Evolutionary conservation across 1,284 basidiomycete genomes (phyloP).

Genomic region (Salmacisia buchloeana): DNA sequence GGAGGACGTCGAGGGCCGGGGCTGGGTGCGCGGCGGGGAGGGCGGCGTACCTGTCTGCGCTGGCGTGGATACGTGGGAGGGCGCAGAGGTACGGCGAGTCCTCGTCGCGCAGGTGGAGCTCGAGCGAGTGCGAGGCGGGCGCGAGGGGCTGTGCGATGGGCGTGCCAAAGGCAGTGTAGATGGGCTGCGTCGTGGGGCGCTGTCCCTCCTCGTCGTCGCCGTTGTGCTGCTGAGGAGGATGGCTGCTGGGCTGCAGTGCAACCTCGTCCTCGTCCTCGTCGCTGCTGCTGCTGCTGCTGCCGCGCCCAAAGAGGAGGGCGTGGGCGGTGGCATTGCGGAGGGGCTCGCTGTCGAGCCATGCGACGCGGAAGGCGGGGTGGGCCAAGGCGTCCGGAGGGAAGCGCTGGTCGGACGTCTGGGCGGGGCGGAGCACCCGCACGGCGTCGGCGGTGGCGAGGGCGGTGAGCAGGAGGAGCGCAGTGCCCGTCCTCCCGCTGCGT

Average conservation of each 20-base stretch:
- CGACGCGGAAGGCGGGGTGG: slow-evolving; percentile 6
- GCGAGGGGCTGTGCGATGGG: neutral
- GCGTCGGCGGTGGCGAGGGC: neutral
- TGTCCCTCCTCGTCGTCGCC: neutral
- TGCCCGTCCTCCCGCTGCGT: neutral
- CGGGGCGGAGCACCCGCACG: neutral
- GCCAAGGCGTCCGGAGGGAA: slow-evolving; percentile 7
- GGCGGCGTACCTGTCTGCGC: neutral
- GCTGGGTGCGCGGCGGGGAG: neutral
- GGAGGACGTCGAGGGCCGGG: slow-evolving; percentile 6
- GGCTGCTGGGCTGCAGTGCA: neutral
- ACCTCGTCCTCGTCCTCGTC: neutral
- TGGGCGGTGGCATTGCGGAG: neutral
- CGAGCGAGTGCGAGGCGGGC: neutral
- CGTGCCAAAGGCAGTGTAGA: neutral
- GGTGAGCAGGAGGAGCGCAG: neutral
- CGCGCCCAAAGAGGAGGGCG: neutral
- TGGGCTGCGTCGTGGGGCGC: neutral
- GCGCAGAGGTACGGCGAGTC: slow-evolving; percentile 5
- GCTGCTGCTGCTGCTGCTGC: neutral
- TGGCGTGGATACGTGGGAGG: neutral
- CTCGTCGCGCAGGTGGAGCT: slow-evolving; percentile 1
- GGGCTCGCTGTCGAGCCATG: slow-evolving; percentile 1
- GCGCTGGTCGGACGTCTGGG: slow-evolving; percentile 8
- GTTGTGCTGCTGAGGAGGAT: neutral